A percentile compares a stretch with the other conserved stretches of the same genome.
phyloP scores from a whole-genome alignment of 163 green algal genomes.

The Prototheca stagnorum region DNA sequence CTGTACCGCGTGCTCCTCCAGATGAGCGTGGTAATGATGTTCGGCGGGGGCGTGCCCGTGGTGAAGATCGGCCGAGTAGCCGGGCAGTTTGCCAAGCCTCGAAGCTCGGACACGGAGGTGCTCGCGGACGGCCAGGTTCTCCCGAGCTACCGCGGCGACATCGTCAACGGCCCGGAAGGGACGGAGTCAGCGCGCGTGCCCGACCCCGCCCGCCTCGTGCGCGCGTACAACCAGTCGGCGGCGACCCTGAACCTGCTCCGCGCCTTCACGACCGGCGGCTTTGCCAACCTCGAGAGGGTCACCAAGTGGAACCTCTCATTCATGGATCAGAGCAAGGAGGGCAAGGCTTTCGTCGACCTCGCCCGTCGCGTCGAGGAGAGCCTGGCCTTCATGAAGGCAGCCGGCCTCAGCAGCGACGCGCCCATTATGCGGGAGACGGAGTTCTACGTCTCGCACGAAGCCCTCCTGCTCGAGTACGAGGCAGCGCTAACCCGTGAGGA shows the following conservation, averaged over 20 bases:
- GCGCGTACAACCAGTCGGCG: constrained; percentile 93
- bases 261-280: constrained; percentile 87
- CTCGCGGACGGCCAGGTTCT: constrained; percentile 39
- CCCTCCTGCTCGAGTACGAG: constrained; percentile 91
- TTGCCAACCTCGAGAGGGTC: constrained; percentile 82
- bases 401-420: constrained; percentile 57
- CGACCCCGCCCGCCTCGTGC: constrained; percentile 71
- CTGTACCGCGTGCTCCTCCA: constrained; percentile 65
- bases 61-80: constrained; percentile 94
- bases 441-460: constrained; percentile 96
- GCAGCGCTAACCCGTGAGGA: constrained; percentile 74
- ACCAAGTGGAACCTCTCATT: constrained; percentile 96
- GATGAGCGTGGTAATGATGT: constrained; percentile 94
- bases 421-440: constrained; percentile 84
- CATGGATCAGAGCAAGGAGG: constrained; percentile 59
- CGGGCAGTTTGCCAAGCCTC: constrained; percentile 96
- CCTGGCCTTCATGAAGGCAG: constrained; percentile 91
- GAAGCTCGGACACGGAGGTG: constrained; percentile 9
- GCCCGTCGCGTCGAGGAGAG: constrained; percentile 82
- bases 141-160: constrained; percentile 89
- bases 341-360: constrained; percentile 79
- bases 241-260: constrained; percentile 95
- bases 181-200: constrained; percentile 67
- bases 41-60: constrained; percentile 81
- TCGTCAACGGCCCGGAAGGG: constrained; percentile 95